Evolutionary conservation across 2,329 filamentous ascomycete species (phyloP).

Genomic region (Ophiosphaerella herpotricha): DNA sequence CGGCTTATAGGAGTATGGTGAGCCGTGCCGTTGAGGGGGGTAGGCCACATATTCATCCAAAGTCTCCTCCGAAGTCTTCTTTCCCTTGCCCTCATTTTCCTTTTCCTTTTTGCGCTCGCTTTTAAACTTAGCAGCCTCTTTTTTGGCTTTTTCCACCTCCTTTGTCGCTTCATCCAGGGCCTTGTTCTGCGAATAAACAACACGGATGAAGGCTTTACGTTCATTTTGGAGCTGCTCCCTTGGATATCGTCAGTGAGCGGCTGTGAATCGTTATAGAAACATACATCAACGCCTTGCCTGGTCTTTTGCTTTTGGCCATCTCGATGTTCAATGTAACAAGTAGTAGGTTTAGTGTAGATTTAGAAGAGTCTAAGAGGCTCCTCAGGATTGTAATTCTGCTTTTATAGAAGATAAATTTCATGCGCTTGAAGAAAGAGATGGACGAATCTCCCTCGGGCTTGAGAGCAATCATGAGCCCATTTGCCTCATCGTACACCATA

Average conservation of each 20-base stretch:
- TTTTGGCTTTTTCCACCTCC: constrained; percentile 2
- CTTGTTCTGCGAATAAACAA: constrained; percentile 3
- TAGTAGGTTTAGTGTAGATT: constrained; percentile 2
- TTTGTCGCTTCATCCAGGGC: constrained; percentile 3
- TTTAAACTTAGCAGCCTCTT: constrained; percentile 2
- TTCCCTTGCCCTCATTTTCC: neutral
- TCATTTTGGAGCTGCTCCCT: constrained; percentile 4
- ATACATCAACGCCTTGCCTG: constrained; percentile 2
- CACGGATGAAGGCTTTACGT: constrained; percentile 2
- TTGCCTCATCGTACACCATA: constrained; percentile 3
- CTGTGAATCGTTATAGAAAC: neutral
- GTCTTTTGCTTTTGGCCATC: constrained; percentile 1
- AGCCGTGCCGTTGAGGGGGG: neutral
- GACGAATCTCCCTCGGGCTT: neutral
- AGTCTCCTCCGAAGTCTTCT: neutral
- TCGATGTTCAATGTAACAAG: constrained; percentile 3
- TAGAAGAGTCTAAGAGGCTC: constrained; percentile 3
- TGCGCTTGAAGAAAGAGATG: neutral
- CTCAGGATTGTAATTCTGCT: constrained; percentile 1
- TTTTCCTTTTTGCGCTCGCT: constrained; percentile 2
- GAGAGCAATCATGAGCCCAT: neutral
- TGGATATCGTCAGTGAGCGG: too few relatives aligned
- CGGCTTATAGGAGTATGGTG: constrained; percentile 2
- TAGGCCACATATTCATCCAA: neutral
- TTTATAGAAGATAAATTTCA: constrained; percentile 4